Base-by-base conservation (phyloP, 2,329 filamentous ascomycete genomes). In the Cercospora sojina region DNA sequence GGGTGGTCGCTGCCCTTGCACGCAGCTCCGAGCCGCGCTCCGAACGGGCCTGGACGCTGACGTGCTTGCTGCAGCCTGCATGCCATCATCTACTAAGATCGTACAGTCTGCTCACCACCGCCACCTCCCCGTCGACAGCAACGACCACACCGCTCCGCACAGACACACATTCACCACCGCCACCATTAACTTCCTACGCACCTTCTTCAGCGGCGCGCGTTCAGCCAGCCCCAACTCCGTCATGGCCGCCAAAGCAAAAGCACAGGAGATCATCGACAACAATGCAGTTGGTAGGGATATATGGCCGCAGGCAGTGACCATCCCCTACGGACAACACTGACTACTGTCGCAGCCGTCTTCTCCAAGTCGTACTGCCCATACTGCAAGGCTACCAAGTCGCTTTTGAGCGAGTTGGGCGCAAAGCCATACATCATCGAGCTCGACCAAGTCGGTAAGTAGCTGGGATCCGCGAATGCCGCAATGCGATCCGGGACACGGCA, bases 341-440 rank as follows among this genome's bases (percentile, higher is more conserved):
- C 27, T 23, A 29, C 9, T 12, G 29, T n/a, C 43, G 20, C 61
- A 91, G 91, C 95, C 75, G 91, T 99, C 79, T 99, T 99, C 86
- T 93, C 90, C 82, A 99, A 99, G 85, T 92, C 90, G 16, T 97
- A 92, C 84, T 99, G 95, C 87, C 93, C 93, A 12, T 96, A 96
- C 87, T 98, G 94, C 86, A 85, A 82, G 66, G 84, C 88, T 67
- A 88, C 90, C 73, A 98, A 98, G 88, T 76, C 84, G 65, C 84
- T 92, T 59, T 84, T 99, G 74, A 86, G 84, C 76, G 83, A 87
- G 65, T 74, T 88, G 66, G 88, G 88, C 71, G 91, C 91, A 68
- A 90, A 93, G 74, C 93, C 87, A 80, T 88, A 86, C 76, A 78
- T 86, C 64, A 83, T 95, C 65, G 95, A 99, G 85, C 85, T 99